Evolutionary conservation across 331 rosid species (phyloP).

Genomic region (Cydonia oblonga): DNA sequence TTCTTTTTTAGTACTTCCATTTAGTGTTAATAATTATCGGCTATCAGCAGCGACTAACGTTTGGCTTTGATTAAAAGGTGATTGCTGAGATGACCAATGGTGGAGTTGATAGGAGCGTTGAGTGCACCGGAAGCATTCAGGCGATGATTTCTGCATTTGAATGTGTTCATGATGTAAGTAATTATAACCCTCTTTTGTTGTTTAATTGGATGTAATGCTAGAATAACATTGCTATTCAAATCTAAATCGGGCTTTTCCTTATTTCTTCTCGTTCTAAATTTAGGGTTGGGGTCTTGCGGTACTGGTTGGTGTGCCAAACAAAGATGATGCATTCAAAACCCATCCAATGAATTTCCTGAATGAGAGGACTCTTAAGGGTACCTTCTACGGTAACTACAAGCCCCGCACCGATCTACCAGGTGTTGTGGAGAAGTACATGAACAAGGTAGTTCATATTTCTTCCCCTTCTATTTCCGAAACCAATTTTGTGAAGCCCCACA

Average conservation of each 20-base stretch:
- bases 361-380: conserved; percentile 89
- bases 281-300: conserved; percentile 99
- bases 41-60: not conserved
- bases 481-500: too few species aligned
- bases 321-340: conserved; percentile 82
- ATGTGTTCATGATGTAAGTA: conserved; percentile 83
- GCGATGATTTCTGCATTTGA: conserved; percentile 92
- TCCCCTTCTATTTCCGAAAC: too few species aligned
- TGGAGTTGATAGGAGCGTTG: conserved; percentile 83
- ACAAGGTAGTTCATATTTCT: conserved; percentile 37
- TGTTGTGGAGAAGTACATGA: conserved; percentile 76
- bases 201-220: too few species aligned
- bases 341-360: conserved; percentile 54
- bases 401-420: conserved; percentile 70
- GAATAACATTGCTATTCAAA: not conserved
- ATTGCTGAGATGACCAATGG: conserved; percentile 76
- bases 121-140: conserved; percentile 82
- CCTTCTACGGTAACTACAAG: conserved; percentile 88
- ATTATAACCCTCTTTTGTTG: not conserved
- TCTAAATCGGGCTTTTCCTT: not conserved
- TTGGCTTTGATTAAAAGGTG: conserved; percentile 33
- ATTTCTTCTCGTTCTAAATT: too few species aligned
- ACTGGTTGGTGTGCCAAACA: conserved; percentile 86
- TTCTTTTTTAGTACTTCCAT: not conserved
- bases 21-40: not conserved